Evolutionary conservation across 352 stramenopile species (phyloP).

Genomic region (Phytophthora boehmeriae): DNA sequence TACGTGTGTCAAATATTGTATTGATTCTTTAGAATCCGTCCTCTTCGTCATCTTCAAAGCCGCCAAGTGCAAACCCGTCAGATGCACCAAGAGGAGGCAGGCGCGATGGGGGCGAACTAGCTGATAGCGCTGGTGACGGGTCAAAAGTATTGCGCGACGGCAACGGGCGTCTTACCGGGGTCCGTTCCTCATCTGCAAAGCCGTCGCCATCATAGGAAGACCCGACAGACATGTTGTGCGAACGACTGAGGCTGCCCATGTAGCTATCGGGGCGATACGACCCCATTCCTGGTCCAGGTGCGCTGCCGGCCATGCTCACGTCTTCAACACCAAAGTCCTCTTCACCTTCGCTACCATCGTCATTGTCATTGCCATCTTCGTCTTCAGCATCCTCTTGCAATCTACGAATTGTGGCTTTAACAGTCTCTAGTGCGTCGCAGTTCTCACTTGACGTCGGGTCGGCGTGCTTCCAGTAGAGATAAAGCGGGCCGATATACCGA

Average conservation of each 20-base stretch:
- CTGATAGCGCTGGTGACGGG: constrained; percentile 68
- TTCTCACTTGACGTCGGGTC: constrained; percentile 82
- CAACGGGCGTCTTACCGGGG: constrained; percentile 29
- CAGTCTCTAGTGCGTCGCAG: constrained; percentile 55
- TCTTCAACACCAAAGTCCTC: constrained; percentile 56
- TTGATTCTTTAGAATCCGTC: constrained; percentile 52
- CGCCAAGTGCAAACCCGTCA: constrained; percentile 62
- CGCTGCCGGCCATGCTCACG: constrained; percentile 66
- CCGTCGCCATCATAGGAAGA: constrained; percentile 60
- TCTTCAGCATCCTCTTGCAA: constrained; percentile 61
- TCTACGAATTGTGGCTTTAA: constrained; percentile 67
- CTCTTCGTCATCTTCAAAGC: constrained; percentile 69
- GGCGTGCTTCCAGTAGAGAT: constrained; percentile 94
- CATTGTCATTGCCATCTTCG: constrained; percentile 38
- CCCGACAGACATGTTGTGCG: constrained; percentile 58
- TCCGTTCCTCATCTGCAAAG: constrained; percentile 48
- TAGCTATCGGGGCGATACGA: constrained; percentile 54
- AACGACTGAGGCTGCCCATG: constrained; percentile 54
- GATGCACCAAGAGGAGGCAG: constrained; percentile 58
- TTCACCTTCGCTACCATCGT: constrained; percentile 47
- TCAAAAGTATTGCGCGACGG: constrained; percentile 61
- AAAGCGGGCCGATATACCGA: constrained; percentile 92
- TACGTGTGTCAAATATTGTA: too few relatives aligned
- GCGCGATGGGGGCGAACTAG: constrained; percentile 69
- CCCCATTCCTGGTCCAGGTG: constrained; percentile 21